Base-by-base conservation (phyloP, 306 rosid genomes). In the Lathyrus tuberosus region DNA sequence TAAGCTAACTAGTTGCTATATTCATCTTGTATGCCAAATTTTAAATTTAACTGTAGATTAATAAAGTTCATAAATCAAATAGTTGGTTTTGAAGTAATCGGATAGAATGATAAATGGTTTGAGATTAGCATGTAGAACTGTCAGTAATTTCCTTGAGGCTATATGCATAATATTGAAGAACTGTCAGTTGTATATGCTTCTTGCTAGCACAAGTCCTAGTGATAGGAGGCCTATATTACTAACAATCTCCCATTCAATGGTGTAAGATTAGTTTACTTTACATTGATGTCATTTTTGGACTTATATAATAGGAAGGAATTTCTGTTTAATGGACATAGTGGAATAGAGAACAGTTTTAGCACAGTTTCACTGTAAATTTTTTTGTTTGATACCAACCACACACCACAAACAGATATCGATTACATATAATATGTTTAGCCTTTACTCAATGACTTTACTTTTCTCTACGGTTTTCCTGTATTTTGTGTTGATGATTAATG, bases 1-100 rank as follows among this genome's bases (percentile, higher is more conserved):
- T 58, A 58, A 58, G 22, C 65, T 26, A 44, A 57, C 14, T 64
- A 70, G 41, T 78, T 22, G 20, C 15, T 42, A 13, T 65, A 16
- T 40, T 65, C 74, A 48, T 66, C 65, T 58, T 41, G 60, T 54
- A 49, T 49, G 44, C 40, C 71, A 51, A 42, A 62, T 28, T 62
- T 59, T 67, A 60, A 38, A 42, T 33, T 37, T 41, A 20, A 60
- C 58, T 26, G 38, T 46, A 18, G 65, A 59, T 48, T 76, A 33
- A 2, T 33, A 33, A 33, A 46, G 42, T 47, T 14, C 16, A n/a
- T 44, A 54, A 57, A 28, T 58, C 41, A 16, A 62, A 35, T 38
- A 37, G 15, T 17, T 10, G 44, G 31, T 40, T 30, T 49, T 40
- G 20, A 40, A 51, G 51, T 33, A 28, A 16, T 10, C n/a, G 5